Base-by-base conservation (phyloP, 106 monocot genomes). In the Platanthera zijinensis region DNA sequence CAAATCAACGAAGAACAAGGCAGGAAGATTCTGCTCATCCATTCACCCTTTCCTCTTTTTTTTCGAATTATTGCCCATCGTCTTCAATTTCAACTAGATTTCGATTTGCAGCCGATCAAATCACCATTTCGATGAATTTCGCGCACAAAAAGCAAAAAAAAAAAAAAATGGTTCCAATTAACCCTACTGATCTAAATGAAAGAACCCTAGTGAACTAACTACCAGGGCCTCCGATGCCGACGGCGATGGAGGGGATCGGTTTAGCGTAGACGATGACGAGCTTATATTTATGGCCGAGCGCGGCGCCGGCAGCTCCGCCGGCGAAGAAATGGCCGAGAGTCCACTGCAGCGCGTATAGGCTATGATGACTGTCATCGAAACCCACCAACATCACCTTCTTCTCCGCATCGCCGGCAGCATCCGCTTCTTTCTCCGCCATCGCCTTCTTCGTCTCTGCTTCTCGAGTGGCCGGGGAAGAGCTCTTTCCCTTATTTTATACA, bases 201-300 rank as follows among this genome's bases (percentile, higher is more conserved):
- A n/a, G 17, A 17, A 7, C n/a, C 1, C 15, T 25, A 48, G 48
- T 70, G 7, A 51, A 72, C 21, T 72, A 95, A 72, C 21, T 72
- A 95, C 91, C 92, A 0, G 90, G 82, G 17, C 90, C 87, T 61
- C 85, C 84, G 73, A 87, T 74, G 77, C 77, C 64, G 71, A 93
- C 81, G 69, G 87, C 80, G 46, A 86, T 84, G 53, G 87, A 50
- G 39, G 92, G 59, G 7, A 52, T 48, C 32, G 89, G 82, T 82
- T 89, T 89, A 48, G 93, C 87, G 71, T 96, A 87, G 69, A 96
- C 87, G 62, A 96, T 25, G 50, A 93, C 81, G 52, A 96, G 93
- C 49, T 82, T 76, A 79, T 92, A 87, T 0, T 30, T 21, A 70
- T 46, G 1, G 21, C 48, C 52, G 9, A 67, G 48, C 5, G 69